Evolutionary conservation across 1,139 yeast genomes (phyloP).

Genomic region (Kodamaea plutei): DNA sequence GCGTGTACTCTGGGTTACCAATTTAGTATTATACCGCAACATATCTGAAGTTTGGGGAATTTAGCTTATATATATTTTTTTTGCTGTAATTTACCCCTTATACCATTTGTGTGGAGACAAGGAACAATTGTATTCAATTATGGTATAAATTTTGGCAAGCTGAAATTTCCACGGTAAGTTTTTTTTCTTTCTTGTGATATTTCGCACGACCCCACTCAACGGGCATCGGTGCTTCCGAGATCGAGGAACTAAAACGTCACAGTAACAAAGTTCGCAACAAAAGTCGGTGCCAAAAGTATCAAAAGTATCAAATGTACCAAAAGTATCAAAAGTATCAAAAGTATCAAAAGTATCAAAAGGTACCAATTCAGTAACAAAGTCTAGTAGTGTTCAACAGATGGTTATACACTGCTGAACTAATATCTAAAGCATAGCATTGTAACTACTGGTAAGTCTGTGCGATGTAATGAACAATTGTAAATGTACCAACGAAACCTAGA

Average conservation of each 20-base stretch:
- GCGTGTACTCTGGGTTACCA: constrained; percentile 5
- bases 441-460: too few species aligned
- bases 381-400: too few species aligned
- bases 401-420: too few species aligned
- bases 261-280: too few species aligned
- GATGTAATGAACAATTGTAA: too few species aligned
- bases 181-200: constrained; percentile 10
- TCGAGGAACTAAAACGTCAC: constrained; percentile 6
- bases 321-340: too few species aligned
- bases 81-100: constrained; percentile 1
- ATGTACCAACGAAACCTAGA: too few species aligned
- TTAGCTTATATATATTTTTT: constrained; percentile 5
- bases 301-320: too few species aligned
- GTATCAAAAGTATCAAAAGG: too few species aligned
- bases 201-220: constrained; percentile 7
- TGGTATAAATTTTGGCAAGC: constrained; percentile 1
- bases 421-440: too few species aligned
- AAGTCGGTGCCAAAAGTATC: too few species aligned
- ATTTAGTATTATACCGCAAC: constrained; percentile 9
- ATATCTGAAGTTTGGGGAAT: constrained; percentile 5
- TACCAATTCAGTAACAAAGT: too few species aligned
- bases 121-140: constrained; percentile 3
- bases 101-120: constrained; percentile 2
- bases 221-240: constrained; percentile 10
- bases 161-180: constrained; percentile 5